These are phyloP conservation scores for Pulveroboletus sp. DNA, from an alignment of 1,284 basidiomycete genomes.

Conservation along the genomic window DNA sequence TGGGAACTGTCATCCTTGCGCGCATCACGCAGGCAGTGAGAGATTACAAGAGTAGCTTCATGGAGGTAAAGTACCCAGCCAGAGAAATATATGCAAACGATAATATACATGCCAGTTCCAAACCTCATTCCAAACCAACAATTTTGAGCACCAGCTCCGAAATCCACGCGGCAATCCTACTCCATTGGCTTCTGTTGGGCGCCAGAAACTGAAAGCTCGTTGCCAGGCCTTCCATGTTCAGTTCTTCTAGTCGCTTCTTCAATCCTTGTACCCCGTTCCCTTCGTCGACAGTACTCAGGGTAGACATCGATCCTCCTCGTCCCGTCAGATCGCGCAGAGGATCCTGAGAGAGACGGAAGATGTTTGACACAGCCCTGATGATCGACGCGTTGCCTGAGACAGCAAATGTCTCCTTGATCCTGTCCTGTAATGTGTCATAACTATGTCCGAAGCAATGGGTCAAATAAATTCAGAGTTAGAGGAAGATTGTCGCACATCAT, in stretches of 20 bases:
- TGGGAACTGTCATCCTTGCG: conserved; percentile 26
- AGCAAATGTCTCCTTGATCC: conserved; percentile 73
- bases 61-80: conserved; percentile 18
- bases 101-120: conserved; percentile 20
- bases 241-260: conserved; percentile 50
- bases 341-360: conserved; percentile 70
- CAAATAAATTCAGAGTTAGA: conserved; percentile 1
- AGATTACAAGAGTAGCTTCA: conserved; percentile 15
- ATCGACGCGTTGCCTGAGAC: conserved; percentile 72
- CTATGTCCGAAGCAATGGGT: conserved; percentile 37
- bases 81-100: conserved; percentile 14
- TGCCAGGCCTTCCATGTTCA: conserved; percentile 67
- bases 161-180: conserved; percentile 71
- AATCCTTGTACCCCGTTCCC: conserved; percentile 24
- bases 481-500: conserved; percentile 55
- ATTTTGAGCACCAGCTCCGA: conserved; percentile 59
- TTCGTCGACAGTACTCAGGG: conserved; percentile 62
- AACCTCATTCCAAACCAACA: conserved; percentile 38
- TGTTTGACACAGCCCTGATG: conserved; percentile 66
- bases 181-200: conserved; percentile 51
- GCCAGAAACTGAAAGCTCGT: conserved; percentile 67
- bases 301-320: conserved; percentile 56
- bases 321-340: conserved; percentile 37
- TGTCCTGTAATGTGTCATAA: conserved; percentile 77
- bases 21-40: not conserved